These are phyloP conservation scores for Quercus rubra DNA, from an alignment of 306 rosid genomes.

Conservation along the genomic window DNA sequence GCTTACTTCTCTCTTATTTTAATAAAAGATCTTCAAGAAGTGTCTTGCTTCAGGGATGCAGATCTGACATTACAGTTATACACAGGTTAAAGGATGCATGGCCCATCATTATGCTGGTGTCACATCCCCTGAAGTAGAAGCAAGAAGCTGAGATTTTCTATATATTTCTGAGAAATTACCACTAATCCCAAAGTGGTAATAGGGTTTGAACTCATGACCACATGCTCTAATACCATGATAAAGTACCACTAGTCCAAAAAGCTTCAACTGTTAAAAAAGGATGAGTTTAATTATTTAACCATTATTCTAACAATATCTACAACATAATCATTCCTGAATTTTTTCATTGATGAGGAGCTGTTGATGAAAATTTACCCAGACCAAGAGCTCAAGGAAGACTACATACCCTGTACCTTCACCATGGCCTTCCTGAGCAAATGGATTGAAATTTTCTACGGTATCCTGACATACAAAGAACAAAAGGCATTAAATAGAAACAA, in stretches of 20 bases:
- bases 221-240: no score
- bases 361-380: conserved; percentile 4
- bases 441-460: conserved; percentile 64
- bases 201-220: no score
- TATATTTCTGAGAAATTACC: no score
- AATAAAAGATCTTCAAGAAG: not conserved
- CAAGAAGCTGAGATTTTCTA: not conserved
- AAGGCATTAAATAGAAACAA: conserved; percentile 13
- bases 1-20: no score
- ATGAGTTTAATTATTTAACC: no score
- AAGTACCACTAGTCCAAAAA: no score
- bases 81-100: not conserved
- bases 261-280: no score
- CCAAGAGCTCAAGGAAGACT: conserved; percentile 2
- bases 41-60: not conserved
- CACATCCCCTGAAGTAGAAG: not conserved
- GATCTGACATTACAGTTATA: not conserved
- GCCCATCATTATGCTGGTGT: not conserved
- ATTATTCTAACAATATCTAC: no score
- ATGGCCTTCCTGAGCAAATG: conserved; percentile 46
- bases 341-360: not conserved
- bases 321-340: not conserved
- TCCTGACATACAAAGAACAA: conserved; percentile 51
- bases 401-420: conserved; percentile 80
- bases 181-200: no score